These are phyloP conservation scores for Fusarium sp. DNA, from an alignment of 2,329 filamentous ascomycete species.

Conservation along the genomic window DNA sequence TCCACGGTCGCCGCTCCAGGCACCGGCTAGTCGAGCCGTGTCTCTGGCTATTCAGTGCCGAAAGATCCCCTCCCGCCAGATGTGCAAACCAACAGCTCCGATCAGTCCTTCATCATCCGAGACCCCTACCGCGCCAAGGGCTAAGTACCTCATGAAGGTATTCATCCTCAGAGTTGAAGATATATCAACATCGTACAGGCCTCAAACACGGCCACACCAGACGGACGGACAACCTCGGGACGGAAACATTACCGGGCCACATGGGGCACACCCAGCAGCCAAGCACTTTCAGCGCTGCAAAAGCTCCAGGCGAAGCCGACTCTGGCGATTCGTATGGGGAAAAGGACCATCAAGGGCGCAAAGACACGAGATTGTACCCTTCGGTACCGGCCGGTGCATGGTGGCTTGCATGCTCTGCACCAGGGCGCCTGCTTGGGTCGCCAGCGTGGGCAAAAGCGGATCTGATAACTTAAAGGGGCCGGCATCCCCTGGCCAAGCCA, in stretches of 20 bases:
- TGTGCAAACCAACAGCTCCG: slow-evolving; percentile 22
- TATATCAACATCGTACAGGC: background rate
- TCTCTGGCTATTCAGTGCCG: background rate
- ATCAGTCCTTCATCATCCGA: background rate
- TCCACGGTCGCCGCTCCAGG: background rate
- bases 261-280: background rate
- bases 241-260: background rate
- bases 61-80: slow-evolving; percentile 19
- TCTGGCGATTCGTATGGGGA: background rate
- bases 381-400: slow-evolving; percentile 7
- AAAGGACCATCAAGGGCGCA: background rate
- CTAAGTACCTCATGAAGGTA: background rate
- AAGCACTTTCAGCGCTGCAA: background rate
- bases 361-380: slow-evolving; percentile 1
- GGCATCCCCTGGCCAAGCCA: slow-evolving; percentile 8
- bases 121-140: background rate
- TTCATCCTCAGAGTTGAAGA: background rate
- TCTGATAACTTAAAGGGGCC: slow-evolving; percentile 41
- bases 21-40: slow-evolving; percentile 8
- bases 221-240: background rate
- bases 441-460: slow-evolving; percentile 37
- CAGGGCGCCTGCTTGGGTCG: slow-evolving; percentile 6
- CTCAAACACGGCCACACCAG: background rate
- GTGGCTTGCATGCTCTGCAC: slow-evolving; percentile 9
- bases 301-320: background rate